Evolutionary conservation across 805 yeast species (phyloP).

Genomic region (Cyberlindnera lachancei): DNA sequence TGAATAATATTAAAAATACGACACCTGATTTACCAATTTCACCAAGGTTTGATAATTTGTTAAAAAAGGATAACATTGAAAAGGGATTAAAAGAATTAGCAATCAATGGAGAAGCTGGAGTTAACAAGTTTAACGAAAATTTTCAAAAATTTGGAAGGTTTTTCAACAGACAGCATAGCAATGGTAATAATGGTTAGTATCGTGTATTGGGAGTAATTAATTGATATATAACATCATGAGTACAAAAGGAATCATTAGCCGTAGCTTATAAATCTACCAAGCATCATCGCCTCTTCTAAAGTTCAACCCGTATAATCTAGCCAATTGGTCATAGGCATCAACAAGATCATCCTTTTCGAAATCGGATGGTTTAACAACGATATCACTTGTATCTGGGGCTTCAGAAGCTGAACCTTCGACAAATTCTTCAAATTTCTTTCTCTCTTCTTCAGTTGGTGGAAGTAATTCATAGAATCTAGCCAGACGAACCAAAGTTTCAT

Average conservation of each 20-base stretch:
- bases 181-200: not conserved
- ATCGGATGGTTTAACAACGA: slow-evolving; percentile 19
- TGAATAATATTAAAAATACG: slow-evolving; percentile 6
- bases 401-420: slow-evolving; percentile 44
- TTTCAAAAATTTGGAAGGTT: slow-evolving; percentile 48
- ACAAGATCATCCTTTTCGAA: slow-evolving; percentile 41
- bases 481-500: slow-evolving; percentile 42
- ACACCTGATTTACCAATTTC: slow-evolving; percentile 17
- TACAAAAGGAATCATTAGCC: not conserved
- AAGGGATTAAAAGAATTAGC: slow-evolving; percentile 29
- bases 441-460: slow-evolving; percentile 54
- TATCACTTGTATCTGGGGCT: slow-evolving; percentile 24
- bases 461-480: slow-evolving; percentile 71
- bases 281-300: slow-evolving; percentile 43
- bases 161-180: slow-evolving; percentile 31
- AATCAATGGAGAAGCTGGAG: slow-evolving; percentile 51
- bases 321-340: slow-evolving; percentile 52
- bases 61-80: slow-evolving; percentile 26
- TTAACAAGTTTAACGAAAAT: slow-evolving; percentile 59
- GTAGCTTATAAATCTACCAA: slow-evolving; percentile 32
- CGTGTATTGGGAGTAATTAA: not conserved
- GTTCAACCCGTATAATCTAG: slow-evolving; percentile 60
- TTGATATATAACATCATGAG: not conserved
- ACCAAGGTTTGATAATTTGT: slow-evolving; percentile 22
- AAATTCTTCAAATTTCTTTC: slow-evolving; percentile 41